Evolutionary conservation across 2,329 filamentous ascomycete species (phyloP).

Genomic region (Septoria petroselini): DNA sequence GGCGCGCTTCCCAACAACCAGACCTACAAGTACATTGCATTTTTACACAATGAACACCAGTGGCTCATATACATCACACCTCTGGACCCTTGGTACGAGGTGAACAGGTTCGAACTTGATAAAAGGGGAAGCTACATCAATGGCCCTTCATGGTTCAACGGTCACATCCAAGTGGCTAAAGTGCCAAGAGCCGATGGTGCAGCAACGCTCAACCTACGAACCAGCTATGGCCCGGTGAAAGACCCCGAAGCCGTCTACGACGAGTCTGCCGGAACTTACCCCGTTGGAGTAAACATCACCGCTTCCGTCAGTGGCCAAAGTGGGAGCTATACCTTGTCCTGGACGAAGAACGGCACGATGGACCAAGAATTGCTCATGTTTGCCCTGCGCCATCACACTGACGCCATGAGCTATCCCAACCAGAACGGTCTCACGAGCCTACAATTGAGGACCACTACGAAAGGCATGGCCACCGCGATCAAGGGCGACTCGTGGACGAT

Average conservation of each 20-base stretch:
- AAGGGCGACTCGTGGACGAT: conserved; percentile 73
- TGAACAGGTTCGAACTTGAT: conserved; percentile 58
- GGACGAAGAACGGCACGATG: conserved; percentile 65
- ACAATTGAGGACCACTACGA: conserved; percentile 75
- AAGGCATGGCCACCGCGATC: conserved; percentile 73
- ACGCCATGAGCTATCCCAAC: conserved; percentile 65
- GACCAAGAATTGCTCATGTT: conserved; percentile 71
- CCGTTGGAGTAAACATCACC: conserved; percentile 60
- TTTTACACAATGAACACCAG: conserved; percentile 63
- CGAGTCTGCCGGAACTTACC: conserved; percentile 70
- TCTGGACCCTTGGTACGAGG: conserved; percentile 52
- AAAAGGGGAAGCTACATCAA: conserved; percentile 57
- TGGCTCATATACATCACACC: conserved; percentile 80
- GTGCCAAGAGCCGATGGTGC: conserved; percentile 48
- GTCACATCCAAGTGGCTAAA: conserved; percentile 80
- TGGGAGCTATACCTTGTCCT: conserved; percentile 72
- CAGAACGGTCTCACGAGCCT: conserved; percentile 50
- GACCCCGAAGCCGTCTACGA: conserved; percentile 68
- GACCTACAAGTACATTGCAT: conserved; percentile 72
- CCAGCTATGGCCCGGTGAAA: conserved; percentile 36
- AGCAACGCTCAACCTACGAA: conserved; percentile 49
- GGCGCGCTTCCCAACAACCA: conserved; percentile 57
- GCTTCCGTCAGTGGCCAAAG: conserved; percentile 58
- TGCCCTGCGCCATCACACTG: conserved; percentile 79
- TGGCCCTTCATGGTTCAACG: conserved; percentile 66